Conservation (phyloP, 495 filamentous ascomycete genomes). For the Darksidea phi region DNA sequence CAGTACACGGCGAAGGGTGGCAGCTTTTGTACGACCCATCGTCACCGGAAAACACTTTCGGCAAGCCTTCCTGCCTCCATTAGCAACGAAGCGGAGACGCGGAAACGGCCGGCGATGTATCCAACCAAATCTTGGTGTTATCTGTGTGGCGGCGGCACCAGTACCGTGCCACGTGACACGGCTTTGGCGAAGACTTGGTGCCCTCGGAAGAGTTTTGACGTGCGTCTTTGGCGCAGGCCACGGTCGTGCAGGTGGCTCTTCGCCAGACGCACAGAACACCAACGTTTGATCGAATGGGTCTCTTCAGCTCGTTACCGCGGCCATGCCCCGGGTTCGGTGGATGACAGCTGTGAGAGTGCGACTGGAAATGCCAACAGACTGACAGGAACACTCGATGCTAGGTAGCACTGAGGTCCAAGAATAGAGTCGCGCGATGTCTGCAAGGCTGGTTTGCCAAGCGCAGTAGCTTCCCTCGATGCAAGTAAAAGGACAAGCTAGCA, state of each 20-base stretch:
- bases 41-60: neutral
- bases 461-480: no score
- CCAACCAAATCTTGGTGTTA: neutral
- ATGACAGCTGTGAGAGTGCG: no score
- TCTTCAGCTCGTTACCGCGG: no score
- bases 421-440: no score
- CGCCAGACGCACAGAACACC: neutral
- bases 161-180: conserved; percentile 9
- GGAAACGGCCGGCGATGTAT: neutral
- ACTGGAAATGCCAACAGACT: no score
- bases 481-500: neutral
- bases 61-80: neutral
- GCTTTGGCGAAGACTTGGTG: neutral
- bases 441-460: no score
- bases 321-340: no score
- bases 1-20: neutral
- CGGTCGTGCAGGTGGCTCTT: neutral
- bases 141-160: conserved; percentile 9
- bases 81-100: conserved; percentile 4
- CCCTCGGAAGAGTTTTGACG: conserved; percentile 20
- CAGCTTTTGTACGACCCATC: neutral
- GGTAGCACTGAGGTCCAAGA: no score
- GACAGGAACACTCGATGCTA: no score
- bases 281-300: neutral
- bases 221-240: conserved; percentile 3